These are phyloP conservation scores for Jamesozyma lodderae DNA, from an alignment of 805 yeast species.

Conservation along the genomic window DNA sequence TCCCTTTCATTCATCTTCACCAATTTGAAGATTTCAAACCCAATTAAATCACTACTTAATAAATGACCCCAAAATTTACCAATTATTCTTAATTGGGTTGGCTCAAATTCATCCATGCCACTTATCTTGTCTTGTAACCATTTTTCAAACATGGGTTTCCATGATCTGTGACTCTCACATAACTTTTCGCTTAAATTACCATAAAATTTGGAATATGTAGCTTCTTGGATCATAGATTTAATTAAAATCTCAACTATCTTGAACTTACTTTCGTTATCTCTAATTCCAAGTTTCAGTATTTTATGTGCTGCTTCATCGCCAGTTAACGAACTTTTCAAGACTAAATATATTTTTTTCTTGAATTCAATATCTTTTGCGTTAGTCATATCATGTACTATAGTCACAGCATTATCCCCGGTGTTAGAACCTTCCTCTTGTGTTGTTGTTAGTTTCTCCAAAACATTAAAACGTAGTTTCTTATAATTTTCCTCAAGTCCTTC, in stretches of 20 bases:
- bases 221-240: slow-evolving; percentile 77
- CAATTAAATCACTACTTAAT: slow-evolving; percentile 58
- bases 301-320: slow-evolving; percentile 92
- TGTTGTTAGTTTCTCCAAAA: slow-evolving; percentile 12
- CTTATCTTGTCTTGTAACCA: slow-evolving; percentile 49
- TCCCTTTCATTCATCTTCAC: slow-evolving; percentile 58
- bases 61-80: slow-evolving; percentile 84
- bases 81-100: slow-evolving; percentile 64
- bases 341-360: slow-evolving; percentile 70
- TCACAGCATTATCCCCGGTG: neutral
- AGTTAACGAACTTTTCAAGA: slow-evolving; percentile 82
- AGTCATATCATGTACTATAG: slow-evolving; percentile 53
- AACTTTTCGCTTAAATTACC: slow-evolving; percentile 69
- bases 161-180: slow-evolving; percentile 39
- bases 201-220: slow-evolving; percentile 76
- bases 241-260: slow-evolving; percentile 64
- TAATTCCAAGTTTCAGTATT: slow-evolving; percentile 44
- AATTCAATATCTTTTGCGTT: slow-evolving; percentile 52
- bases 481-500: slow-evolving; percentile 44
- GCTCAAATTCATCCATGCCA: slow-evolving; percentile 54
- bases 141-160: slow-evolving; percentile 47
- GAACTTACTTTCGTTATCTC: slow-evolving; percentile 36
- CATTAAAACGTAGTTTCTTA: slow-evolving; percentile 34
- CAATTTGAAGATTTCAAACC: slow-evolving; percentile 49
- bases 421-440: slow-evolving; percentile 9